Base-by-base conservation (phyloP, 208 protist species). In the Crithidia sp. region DNA sequence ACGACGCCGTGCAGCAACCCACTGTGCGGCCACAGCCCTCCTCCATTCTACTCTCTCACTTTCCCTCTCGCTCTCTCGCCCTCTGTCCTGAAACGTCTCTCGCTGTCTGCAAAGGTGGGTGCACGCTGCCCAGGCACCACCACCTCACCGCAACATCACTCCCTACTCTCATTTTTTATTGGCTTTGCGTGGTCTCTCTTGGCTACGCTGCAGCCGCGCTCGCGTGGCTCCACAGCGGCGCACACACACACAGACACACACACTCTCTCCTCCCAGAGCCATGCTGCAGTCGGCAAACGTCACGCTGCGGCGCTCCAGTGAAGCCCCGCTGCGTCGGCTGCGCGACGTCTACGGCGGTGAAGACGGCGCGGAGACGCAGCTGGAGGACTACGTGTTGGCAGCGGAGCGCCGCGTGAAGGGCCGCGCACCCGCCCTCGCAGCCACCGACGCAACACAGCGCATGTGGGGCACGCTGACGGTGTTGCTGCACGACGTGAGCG, bases 271-370 rank as follows among this genome's bases (percentile, higher is more conserved):
- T 2, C 28, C 28, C 28, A 28, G 28, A 28, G 28, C 1, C 28
- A 67, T 65, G 58, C 60, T 75, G 55, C 62, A 67, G 7, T 69
- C 67, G 1, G 17, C 4, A 3, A 54, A 76, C n/a, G 71, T 82
- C 41, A 43, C 45, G 17, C 61, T 82, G 8, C 52, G 19, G 36
- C 69, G 69, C 16, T n/a, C 61, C 14, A 76, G 76, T 52, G 73
- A 79, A 10, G 44, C 67, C 17, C 80, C 80, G 17, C 60, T 88
- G 43, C 37, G 56, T 4, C 66, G 47, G 53, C 65, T 88, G 8
- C 53, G 44, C n/a, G 57, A 75, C 54, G 19, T n/a, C 36, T 89
- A 82, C 75, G 71, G 73, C 43, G 52, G 36, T 0, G 56, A 58
- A 14, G 61, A 74, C 59, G 54, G 47, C 19, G 76, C 66, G 2